A percentile compares a stretch with the other conserved stretches of the same genome.
Evolutionary conservation across 148 eudicot species (phyloP).

Genomic region (Rhododendron simsii): DNA sequence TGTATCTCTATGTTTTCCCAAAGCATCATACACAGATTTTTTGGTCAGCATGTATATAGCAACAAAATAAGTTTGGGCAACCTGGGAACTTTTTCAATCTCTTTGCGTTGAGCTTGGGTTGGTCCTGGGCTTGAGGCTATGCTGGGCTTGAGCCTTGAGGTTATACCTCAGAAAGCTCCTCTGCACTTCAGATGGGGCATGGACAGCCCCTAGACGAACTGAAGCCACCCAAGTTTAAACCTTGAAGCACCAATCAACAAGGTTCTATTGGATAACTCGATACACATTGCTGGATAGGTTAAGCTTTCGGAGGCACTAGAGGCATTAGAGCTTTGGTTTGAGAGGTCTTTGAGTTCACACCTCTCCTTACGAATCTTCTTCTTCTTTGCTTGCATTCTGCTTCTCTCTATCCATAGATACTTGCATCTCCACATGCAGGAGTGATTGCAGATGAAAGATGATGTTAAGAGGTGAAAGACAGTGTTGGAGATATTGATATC

Average conservation of each 20-base stretch:
- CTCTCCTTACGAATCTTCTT: neutral
- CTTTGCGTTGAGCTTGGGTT: neutral
- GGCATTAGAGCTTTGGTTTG: neutral
- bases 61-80: neutral
- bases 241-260: neutral
- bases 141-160: neutral
- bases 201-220: neutral
- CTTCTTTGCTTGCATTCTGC: neutral
- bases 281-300: neutral
- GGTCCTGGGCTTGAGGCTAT: neutral
- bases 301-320: neutral
- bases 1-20: neutral
- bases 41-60: neutral
- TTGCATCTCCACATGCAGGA: neutral
- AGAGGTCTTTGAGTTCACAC: neutral
- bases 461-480: neutral
- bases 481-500: neutral
- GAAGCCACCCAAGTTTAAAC: neutral
- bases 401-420: neutral
- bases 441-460: neutral
- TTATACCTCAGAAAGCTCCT: neutral
- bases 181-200: neutral
- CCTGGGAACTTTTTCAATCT: neutral
- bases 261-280: neutral
- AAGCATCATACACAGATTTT: neutral